Evolutionary conservation across 306 rosid species (phyloP).

Genomic region (Dryas octopetala): DNA sequence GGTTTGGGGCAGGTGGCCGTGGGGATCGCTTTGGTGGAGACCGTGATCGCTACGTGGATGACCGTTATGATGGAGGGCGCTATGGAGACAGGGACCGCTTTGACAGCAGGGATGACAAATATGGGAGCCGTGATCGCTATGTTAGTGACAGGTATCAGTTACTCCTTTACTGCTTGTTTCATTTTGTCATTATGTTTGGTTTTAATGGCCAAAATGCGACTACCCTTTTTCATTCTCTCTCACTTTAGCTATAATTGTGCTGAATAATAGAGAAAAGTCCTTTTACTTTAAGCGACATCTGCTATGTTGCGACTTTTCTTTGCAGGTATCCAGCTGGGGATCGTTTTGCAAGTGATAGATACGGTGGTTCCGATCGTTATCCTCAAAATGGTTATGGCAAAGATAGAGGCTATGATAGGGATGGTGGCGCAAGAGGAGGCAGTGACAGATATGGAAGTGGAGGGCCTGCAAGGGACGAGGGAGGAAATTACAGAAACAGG

Average conservation of each 20-base stretch:
- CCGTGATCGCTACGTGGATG: slow-evolving; percentile 66
- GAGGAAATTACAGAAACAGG: slow-evolving; percentile 70
- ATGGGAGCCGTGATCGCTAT: slow-evolving; percentile 78
- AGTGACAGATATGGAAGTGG: slow-evolving; percentile 67
- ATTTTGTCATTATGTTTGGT: neutral
- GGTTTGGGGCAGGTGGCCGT: slow-evolving; percentile 68
- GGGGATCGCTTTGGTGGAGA: slow-evolving; percentile 79
- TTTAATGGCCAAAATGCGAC: neutral
- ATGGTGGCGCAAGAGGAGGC: slow-evolving; percentile 60
- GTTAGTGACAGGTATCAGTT: slow-evolving; percentile 67
- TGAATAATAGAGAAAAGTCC: neutral
- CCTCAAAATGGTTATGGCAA: slow-evolving; percentile 82
- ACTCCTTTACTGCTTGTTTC: slow-evolving; percentile 4
- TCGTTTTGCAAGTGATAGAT: slow-evolving; percentile 71
- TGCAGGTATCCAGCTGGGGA: slow-evolving; percentile 69
- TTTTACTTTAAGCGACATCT: neutral
- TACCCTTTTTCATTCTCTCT: neutral
- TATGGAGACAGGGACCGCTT: slow-evolving; percentile 77
- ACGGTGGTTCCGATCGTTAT: slow-evolving; percentile 63
- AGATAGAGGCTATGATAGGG: slow-evolving; percentile 73
- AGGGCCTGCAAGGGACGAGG: slow-evolving; percentile 62
- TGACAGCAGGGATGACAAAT: slow-evolving; percentile 79
- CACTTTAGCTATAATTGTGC: neutral
- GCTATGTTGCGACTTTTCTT: neutral
- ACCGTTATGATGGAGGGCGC: slow-evolving; percentile 83